Conservation (phyloP, 192 early-diverging fungal species). For the Coemansia umbellata region DNA sequence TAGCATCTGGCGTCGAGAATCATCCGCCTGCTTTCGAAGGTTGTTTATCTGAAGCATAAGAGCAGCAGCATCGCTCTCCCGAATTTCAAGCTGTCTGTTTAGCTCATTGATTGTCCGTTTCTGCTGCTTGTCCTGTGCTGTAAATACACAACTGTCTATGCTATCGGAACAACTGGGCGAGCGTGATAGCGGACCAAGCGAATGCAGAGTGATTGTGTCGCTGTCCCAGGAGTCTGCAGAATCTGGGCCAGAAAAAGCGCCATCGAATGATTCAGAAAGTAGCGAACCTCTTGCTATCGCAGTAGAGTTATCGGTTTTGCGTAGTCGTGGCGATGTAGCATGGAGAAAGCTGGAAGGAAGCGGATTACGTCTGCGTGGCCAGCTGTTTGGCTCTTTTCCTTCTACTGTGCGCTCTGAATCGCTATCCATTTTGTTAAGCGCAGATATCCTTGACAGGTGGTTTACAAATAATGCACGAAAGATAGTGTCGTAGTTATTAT, state of each 20-base stretch:
- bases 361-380: slow-evolving; percentile 41
- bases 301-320: background rate
- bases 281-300: background rate
- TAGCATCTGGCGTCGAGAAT: slow-evolving; percentile 8
- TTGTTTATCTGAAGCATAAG: slow-evolving; percentile 9
- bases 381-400: slow-evolving; percentile 4
- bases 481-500: background rate
- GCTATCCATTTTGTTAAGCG: background rate
- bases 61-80: slow-evolving; percentile 17
- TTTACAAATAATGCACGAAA: no score
- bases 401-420: background rate
- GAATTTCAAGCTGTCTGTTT: slow-evolving; percentile 15
- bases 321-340: slow-evolving; percentile 18
- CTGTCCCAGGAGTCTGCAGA: slow-evolving; percentile 22
- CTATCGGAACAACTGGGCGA: slow-evolving; percentile 1
- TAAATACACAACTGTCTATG: slow-evolving; percentile 8
- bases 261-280: no score
- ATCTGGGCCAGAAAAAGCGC: background rate
- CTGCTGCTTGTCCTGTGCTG: slow-evolving; percentile 23
- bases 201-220: slow-evolving; percentile 11
- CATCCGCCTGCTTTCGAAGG: slow-evolving; percentile 13
- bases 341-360: slow-evolving; percentile 23
- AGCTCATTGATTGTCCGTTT: slow-evolving; percentile 28
- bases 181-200: slow-evolving; percentile 7
- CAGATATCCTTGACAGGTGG: background rate